These are phyloP conservation scores for Prunus fruticosa DNA, from an alignment of 306 rosid genomes.

Conservation along the genomic window DNA sequence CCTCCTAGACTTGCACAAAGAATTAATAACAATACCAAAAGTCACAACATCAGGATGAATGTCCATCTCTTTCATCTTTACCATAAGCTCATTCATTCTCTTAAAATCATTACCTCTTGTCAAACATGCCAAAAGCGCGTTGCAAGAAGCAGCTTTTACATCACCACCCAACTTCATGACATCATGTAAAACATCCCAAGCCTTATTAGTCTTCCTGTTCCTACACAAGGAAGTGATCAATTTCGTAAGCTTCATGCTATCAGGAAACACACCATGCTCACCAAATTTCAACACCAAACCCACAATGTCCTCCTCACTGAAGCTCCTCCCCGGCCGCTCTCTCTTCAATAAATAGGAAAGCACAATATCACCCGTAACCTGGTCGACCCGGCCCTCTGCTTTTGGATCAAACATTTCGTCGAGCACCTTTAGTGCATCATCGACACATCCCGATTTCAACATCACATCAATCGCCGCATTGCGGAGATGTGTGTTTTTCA, in stretches of 20 bases:
- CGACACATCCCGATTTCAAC: conserved; percentile 36
- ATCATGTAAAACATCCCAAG: conserved; percentile 61
- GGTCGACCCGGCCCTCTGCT: conserved; percentile 37
- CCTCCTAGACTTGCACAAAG: conserved; percentile 69
- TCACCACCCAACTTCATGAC: conserved; percentile 51
- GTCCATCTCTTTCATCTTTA: conserved; percentile 59
- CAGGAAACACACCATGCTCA: conserved; percentile 43
- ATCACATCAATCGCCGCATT: conserved; percentile 34
- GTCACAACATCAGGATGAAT: conserved; percentile 57
- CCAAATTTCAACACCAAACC: conserved; percentile 51
- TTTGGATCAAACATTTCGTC: conserved; percentile 67
- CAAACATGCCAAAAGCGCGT: conserved; percentile 64
- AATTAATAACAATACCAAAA: conserved; percentile 59
- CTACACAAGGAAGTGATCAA: conserved; percentile 53
- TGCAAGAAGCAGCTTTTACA: conserved; percentile 57
- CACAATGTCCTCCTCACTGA: conserved; percentile 42
- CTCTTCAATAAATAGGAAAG: conserved; percentile 36
- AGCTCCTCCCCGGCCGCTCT: conserved; percentile 25
- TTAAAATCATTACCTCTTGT: conserved; percentile 41
- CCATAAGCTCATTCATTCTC: conserved; percentile 61
- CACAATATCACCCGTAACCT: conserved; percentile 43
- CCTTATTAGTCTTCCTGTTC: conserved; percentile 39
- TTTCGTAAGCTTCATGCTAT: conserved; percentile 43
- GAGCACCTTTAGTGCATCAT: conserved; percentile 51
- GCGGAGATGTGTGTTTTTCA: conserved; percentile 42